These are phyloP conservation scores for Annona cherimola DNA, from an alignment of 164 flowering plant genomes.

Conservation along the genomic window DNA sequence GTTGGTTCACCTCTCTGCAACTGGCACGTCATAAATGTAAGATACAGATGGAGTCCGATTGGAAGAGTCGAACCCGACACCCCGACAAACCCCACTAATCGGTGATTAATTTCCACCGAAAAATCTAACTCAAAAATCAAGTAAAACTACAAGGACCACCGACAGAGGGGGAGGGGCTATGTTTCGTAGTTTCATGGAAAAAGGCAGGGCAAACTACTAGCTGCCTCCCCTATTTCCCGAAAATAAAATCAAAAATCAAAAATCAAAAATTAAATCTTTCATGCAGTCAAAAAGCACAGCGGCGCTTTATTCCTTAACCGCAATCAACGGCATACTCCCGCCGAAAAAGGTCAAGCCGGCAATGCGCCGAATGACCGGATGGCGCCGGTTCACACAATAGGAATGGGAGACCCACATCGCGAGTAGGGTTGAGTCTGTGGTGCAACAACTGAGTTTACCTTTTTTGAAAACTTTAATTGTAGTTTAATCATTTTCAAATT, in stretches of 20 bases:
- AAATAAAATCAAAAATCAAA: neutral
- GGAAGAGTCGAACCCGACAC: conserved; percentile 4
- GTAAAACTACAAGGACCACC: neutral
- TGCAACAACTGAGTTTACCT: too few species aligned
- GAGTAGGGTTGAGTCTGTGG: neutral
- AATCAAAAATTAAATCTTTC: neutral
- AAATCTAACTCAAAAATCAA: neutral
- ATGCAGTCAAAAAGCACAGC: conserved; percentile 23
- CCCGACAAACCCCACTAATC: conserved; percentile 1
- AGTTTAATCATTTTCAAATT: too few species aligned
- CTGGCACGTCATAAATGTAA: neutral
- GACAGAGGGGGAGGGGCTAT: too few species aligned
- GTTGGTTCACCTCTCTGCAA: neutral
- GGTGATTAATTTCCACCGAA: neutral
- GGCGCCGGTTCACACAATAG: conserved; percentile 31
- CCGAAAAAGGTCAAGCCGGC: conserved; percentile 44
- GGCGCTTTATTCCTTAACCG: conserved; percentile 53
- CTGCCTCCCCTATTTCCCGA: neutral
- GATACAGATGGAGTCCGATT: neutral
- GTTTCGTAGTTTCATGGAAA: neutral
- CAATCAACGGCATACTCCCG: conserved; percentile 55
- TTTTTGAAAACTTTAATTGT: too few species aligned
- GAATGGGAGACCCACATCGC: conserved; percentile 27
- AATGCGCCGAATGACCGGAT: conserved; percentile 41
- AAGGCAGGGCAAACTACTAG: neutral